Conservation (phyloP, 371 early-diverging fungal species). For the Circinella umbellata region DNA sequence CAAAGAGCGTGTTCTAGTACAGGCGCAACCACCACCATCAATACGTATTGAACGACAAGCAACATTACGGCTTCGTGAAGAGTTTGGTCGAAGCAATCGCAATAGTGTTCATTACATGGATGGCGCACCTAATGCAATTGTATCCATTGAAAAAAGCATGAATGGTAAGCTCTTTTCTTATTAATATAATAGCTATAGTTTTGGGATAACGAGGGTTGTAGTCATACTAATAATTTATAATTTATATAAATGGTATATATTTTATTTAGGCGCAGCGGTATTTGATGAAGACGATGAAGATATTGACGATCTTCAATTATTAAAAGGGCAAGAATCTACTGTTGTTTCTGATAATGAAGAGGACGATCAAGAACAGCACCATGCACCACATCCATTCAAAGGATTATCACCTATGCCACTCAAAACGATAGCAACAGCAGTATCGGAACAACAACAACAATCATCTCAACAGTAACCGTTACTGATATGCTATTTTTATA, state of each 20-base stretch:
- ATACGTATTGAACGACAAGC: conserved; percentile 14
- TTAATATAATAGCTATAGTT: no score
- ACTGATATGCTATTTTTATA: background rate
- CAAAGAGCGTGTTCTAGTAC: no score
- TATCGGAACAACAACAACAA: background rate
- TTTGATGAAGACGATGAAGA: conserved; percentile 16
- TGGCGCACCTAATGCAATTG: conserved; percentile 48
- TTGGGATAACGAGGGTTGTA: background rate
- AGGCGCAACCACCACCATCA: background rate
- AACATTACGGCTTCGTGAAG: conserved; percentile 20
- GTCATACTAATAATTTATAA: background rate
- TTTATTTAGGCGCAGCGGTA: background rate
- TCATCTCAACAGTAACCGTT: background rate
- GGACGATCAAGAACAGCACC: background rate
- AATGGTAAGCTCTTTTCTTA: conserved; percentile 31
- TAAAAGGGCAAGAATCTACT: background rate
- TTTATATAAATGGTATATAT: background rate
- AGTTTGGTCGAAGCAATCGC: conserved; percentile 37
- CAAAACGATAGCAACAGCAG: background rate
- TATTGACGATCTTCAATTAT: conserved; percentile 10
- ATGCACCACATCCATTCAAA: background rate
- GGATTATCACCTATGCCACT: conserved; percentile 14
- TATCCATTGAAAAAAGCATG: conserved; percentile 41
- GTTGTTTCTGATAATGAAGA: background rate
- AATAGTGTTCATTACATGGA: conserved; percentile 55